Evolutionary conservation across 2,329 filamentous ascomycete species (phyloP), one percentile per base, ranked within the genome.

Genomic region (Colletotrichum lini): DNA sequence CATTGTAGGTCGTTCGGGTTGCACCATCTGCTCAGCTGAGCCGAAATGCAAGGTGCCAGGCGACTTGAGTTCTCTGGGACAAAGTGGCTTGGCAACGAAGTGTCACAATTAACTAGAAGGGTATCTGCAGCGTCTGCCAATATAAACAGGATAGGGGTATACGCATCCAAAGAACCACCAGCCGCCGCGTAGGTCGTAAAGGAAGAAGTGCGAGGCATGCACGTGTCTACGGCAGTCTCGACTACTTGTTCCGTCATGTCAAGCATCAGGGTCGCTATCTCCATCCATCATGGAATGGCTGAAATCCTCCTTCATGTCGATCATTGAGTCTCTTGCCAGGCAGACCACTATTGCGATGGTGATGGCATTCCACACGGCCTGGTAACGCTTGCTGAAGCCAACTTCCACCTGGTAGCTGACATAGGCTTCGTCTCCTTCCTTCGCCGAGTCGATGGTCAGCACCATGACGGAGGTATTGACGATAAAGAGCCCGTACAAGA

Each of bases 331-430:
- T 16, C 83, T 78, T 4, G 83, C 83, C 64, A 82, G 73, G 64
- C 83, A 85, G 2, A 80, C 78, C 13, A 79, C 79, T 26, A 83
- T 78, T 10, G 82, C 84, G 12, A 84, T 65, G 4, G 84, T 85
- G 47, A 85, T 73, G 2, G 82, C 84, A 72, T 85, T 85, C 84
- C 84, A 85, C 26, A 85, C 79, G 63, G 82, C 80, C 74, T 85
- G 83, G 21, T 79, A 76, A 13, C 76, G 76, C 53, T 84, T 79
- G 62, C 78, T 76, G 54, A 85, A 84, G 56, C 83, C 77, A 26
- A 80, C 75, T 56, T 83, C 80, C n/a, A 84, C 79, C 56, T 85
- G 84, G 64, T 81, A 84, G 73, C 82, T 85, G 42, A 84, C 78
- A 61, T 80, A 79, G n/a, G 78, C 79, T 4, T 76, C 56, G 2